Base-by-base conservation (phyloP, 345 rosid genomes). In the Arabidopsis suecica region DNA sequence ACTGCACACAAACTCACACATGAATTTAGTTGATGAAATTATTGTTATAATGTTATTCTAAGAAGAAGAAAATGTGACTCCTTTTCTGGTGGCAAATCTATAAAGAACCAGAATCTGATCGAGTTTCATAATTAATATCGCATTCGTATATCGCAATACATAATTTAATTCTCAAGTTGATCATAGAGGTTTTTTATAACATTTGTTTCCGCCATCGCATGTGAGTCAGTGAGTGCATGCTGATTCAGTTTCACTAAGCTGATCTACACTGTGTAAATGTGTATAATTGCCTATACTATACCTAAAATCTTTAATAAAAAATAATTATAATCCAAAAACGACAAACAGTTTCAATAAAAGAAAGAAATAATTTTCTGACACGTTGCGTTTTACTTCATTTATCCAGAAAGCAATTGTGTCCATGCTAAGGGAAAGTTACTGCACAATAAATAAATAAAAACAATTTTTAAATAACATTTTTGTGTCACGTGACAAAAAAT, bases 51-150 rank as follows among this genome's bases (percentile, higher is more conserved):
- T 44, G 48, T 44, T 65, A 45, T 34, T 45, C 11, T 7, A 11
- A 56, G 16, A 8, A 56, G 32, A 28, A 28, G 32, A 65, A 34
- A 1, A 14, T 51, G 22, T 53, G 69, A 75, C 33, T 63, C 63
- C 64, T 51, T 60, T 41, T 42, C 13, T 68, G 63, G 74, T 75
- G 69, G 74, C 74, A 75, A 60, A 75, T 75, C 74, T 75, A 68
- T 41, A 75, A 68, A 68, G 63, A 68, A 33, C 63, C 47, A 75
- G 45, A 75, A 75, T 75, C 79, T 59, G 30, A 16, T 16, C 18
- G 18, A 75, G 62, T 75, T 68, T 40, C 14, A 40, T 32, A 60
- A 49, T 12, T 55, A 44, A 9, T 40, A 54, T 16, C 18, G 28
- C 22, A 34, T 65, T 44, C 18, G 20, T 30, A 9, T n/a, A 36